Base-by-base conservation (phyloP, 768 basidiomycete species). In the Pholiota molesta region DNA sequence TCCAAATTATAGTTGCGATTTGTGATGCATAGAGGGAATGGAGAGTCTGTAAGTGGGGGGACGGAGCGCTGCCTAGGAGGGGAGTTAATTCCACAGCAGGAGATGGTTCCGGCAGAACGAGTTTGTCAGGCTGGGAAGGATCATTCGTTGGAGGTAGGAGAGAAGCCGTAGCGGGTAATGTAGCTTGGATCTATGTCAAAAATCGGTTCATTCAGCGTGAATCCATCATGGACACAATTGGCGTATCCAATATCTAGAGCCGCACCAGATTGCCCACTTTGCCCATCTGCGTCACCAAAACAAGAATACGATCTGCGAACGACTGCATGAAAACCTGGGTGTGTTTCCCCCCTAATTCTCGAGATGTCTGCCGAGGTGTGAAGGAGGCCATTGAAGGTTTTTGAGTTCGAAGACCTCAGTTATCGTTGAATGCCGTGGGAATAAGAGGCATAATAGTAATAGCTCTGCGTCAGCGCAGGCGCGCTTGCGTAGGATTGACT, bases 271-370 rank as follows among this genome's bases (percentile, higher is more conserved):
- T 87, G 59, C 96, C 96, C 13, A 97, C 89, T 84, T 95, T 96
- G 40, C 92, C 92, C 63, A 94, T 72, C 74, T 99, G 96, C 1
- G 94, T 95, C 57, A 98, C 81, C 23, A 97, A 79, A n/a, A 97
- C 88, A 19, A 99, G 79, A 13, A 86, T 78, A 26, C 94, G 83
- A 75, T 98, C 96, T 57, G 85, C 83, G 71, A 86, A 99, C 0
- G 79, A 78, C 68, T 97, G 94, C 7, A 96, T 71, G 49, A 95
- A 66, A 16, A 97, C 76, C 58, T 96, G 88, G 2, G 94, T 97
- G 17, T 71, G 74, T 13, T 80, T 74, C 13, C 85, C 90, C 47
- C 83, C 71, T 11, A 95, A 68, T 5, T 79, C 70, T 40, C 81
- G 77, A 9, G 82, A 80, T 23, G 81, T 73, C 61, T 89, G 87